Evolutionary conservation across 2,329 filamentous ascomycete species (phyloP).

Genomic region (Fusarium agapanthi): DNA sequence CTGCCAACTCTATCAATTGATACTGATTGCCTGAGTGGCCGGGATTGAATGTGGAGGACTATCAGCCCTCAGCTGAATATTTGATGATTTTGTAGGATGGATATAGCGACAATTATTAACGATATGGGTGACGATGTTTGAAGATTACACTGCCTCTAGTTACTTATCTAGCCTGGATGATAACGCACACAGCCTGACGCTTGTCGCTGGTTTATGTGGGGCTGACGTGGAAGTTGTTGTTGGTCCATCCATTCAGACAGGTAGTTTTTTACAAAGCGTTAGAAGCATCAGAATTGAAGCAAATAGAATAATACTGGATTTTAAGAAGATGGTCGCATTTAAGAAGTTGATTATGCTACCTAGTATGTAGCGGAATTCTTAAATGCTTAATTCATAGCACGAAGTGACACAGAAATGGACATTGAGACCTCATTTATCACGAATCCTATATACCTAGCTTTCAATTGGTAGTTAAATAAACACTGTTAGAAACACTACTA

Average conservation of each 20-base stretch:
- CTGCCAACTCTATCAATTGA: constrained; percentile 3
- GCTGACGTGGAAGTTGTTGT: background rate
- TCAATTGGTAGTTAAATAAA: background rate
- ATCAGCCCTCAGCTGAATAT: constrained; percentile 1
- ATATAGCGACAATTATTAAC: constrained; percentile 20
- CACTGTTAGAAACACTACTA: too few species aligned
- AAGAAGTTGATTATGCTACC: background rate
- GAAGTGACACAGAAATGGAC: background rate
- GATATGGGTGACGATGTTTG: constrained; percentile 15
- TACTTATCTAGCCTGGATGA: background rate
- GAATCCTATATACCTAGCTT: background rate
- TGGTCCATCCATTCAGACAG: background rate
- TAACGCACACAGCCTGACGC: constrained; percentile 3
- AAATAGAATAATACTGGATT: background rate
- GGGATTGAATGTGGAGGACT: background rate
- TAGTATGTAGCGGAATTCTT: background rate
- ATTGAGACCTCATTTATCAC: background rate
- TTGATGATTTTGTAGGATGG: constrained; percentile 24
- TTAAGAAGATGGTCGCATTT: background rate
- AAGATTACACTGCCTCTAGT: background rate
- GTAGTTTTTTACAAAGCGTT: background rate
- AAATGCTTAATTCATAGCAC: too few species aligned
- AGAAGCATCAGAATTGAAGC: background rate
- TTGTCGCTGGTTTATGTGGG: constrained; percentile 6
- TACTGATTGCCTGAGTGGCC: background rate